Percentiles rank a stretch among this genome's conserved stretches.
phyloP scores from a whole-genome alignment of 2,329 filamentous ascomycete species.

The Cladosporium oxysporum region DNA sequence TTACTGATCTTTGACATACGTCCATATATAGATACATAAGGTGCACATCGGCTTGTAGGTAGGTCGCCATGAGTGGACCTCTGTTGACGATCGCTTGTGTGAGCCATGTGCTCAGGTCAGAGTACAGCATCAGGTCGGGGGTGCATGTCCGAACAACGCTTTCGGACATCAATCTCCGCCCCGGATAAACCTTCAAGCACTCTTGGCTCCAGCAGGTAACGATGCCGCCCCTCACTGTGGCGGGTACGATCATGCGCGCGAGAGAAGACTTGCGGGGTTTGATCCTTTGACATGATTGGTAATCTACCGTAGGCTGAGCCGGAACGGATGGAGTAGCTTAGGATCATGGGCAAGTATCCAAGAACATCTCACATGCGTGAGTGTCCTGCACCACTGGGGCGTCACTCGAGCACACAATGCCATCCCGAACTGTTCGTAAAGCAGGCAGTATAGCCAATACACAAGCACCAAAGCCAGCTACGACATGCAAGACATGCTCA shows the following conservation, averaged over 20 bases:
- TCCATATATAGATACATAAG: neutral
- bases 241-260: neutral
- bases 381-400: neutral
- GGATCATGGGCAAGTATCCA: neutral
- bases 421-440: neutral
- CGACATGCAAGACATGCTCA: neutral
- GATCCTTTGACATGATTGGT: neutral
- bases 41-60: neutral
- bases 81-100: neutral
- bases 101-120: neutral
- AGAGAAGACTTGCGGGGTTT: neutral
- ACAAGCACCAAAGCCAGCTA: neutral
- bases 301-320: no score
- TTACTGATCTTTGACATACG: neutral
- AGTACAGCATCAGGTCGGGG: neutral
- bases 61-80: neutral
- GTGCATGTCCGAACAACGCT: neutral
- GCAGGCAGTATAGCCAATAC: neutral
- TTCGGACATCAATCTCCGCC: neutral
- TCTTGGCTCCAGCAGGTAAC: neutral
- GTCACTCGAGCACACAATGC: neutral
- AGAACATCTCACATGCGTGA: neutral
- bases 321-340: neutral
- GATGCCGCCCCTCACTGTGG: neutral
- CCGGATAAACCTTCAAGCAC: neutral